A percentile compares a stretch with the other conserved stretches of the same genome.
Evolutionary conservation across 164 flowering plant species (phyloP).

Genomic region (Chimonanthus praecox): DNA sequence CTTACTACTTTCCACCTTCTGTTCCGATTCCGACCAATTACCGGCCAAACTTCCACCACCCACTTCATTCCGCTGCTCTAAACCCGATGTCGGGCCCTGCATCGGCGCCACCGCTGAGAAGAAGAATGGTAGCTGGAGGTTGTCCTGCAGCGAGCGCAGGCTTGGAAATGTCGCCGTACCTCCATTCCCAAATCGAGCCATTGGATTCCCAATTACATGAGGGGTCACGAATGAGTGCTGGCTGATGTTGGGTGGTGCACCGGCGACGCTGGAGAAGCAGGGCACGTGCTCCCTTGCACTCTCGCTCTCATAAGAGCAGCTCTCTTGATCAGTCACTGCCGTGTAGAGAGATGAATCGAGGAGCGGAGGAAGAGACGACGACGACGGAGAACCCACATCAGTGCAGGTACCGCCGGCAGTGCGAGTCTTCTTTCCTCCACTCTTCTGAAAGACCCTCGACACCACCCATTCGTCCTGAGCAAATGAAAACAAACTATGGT

Average conservation of each 20-base stretch:
- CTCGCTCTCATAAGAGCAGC: conserved; percentile 43
- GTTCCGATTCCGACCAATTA: conserved; percentile 27
- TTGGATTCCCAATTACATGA: conserved; percentile 4
- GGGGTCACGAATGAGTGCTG: conserved; percentile 9
- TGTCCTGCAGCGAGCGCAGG: conserved; percentile 67
- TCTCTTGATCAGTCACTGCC: conserved; percentile 14
- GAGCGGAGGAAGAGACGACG: conserved; percentile 28
- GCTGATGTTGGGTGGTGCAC: conserved; percentile 10
- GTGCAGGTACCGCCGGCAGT: background rate
- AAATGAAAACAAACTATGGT: background rate
- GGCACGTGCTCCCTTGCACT: conserved; percentile 73
- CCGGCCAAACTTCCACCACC: conserved; percentile 15
- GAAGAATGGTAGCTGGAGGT: conserved; percentile 58
- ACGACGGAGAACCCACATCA: conserved; percentile 21
- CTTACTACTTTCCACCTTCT: conserved; percentile 18
- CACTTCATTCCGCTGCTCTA: conserved; percentile 1
- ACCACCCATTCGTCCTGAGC: conserved; percentile 17
- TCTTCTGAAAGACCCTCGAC: conserved; percentile 14
- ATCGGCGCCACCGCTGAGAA: conserved; percentile 25
- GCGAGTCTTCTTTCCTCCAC: conserved; percentile 16
- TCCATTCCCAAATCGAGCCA: conserved; percentile 6
- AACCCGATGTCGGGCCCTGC: background rate
- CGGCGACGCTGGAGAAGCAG: conserved; percentile 85
- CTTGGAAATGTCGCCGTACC: conserved; percentile 43
- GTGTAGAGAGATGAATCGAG: conserved; percentile 21